Base-by-base conservation (phyloP, 106 monocot species). In the Allium cepa region DNA sequence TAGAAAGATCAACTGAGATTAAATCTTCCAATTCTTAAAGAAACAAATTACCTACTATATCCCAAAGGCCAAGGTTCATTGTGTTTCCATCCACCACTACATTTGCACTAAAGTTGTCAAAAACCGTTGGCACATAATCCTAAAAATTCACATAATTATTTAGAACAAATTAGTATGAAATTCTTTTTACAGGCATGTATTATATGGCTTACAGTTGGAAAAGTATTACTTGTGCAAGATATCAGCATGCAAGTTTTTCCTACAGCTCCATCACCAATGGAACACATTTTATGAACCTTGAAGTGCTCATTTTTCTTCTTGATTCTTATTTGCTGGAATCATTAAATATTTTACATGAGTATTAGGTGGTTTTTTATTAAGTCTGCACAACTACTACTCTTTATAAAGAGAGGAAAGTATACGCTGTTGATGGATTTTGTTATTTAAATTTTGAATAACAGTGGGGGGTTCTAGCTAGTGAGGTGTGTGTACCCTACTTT, bases 161-260 rank as follows among this genome's bases (percentile, higher is more conserved):
- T 5, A 36, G 36, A 5, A 3, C 3, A 1, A 5, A 36, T 36
- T 36, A 3, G 5, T 36, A 36, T 36, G 8, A 36, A 45, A 46
- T 0, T 6, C 46, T 26, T 26, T 62, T 27, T 11, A 62, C 0
- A 4, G 26, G 28, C 11, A 10, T 7, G 47, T 11, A 46, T 46
- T 9, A 10, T 22, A 22, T 9, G 0, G 10, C 14, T 56, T 72
- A 92, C 93, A 70, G 81, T 94, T 10, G 93, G 92, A 62, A 93
- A 93, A 14, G 83, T 93, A 69, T 93, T 92, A 77, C 91, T 92
- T 67, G 90, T 91, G 78, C 87, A 92, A 69, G 82, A 93, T 60
- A 93, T 93, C 56, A 88, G 89, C 93, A 93, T 93, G 79, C 90
- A 94, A 1, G 93, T 90, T 77, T 94, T 94, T 5, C 93, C 93